phyloP scores from a whole-genome alignment of 2,329 filamentous ascomycete genomes.

The Leptosphaerulina australis region DNA sequence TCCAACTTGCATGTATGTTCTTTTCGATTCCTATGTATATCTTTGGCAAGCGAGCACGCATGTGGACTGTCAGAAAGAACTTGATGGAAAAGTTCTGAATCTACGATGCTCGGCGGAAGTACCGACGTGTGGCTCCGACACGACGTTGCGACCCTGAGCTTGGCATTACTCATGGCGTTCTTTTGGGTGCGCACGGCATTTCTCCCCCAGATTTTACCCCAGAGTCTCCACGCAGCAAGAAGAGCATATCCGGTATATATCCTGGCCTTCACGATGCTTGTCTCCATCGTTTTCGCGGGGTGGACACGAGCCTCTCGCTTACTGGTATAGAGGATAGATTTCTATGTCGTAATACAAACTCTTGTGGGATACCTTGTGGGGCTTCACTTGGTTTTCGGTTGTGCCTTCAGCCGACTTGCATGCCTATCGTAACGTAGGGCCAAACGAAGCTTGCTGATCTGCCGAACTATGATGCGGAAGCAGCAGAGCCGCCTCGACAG shows the following conservation, averaged over 20 bases:
- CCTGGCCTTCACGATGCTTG: background rate
- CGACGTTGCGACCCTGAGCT: conserved; percentile 13
- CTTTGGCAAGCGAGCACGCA: conserved; percentile 84
- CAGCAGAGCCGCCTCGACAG: conserved; percentile 17
- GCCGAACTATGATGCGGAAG: conserved; percentile 4
- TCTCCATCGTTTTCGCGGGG: conserved; percentile 6
- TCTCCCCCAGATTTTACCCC: conserved; percentile 15
- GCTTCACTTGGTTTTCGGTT: background rate
- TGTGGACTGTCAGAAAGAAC: conserved; percentile 91
- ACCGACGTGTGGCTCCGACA: conserved; percentile 2
- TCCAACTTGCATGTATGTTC: conserved; percentile 77
- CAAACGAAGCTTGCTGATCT: conserved; percentile 5
- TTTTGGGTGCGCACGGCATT: conserved; percentile 4
- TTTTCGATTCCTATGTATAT: conserved; percentile 91
- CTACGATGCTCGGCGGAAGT: conserved; percentile 1
- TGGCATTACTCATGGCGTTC: conserved; percentile 20
- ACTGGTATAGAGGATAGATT: background rate
- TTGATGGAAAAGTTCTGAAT: conserved; percentile 77
- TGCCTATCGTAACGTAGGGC: conserved; percentile 1
- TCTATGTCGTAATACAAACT: conserved; percentile 6
- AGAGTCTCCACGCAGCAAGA: conserved; percentile 1
- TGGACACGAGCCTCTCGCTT: conserved; percentile 3
- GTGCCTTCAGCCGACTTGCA: conserved; percentile 2
- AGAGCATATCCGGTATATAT: background rate
- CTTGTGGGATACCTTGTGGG: conserved; percentile 1